Conservation (phyloP, 2,329 filamentous ascomycete genomes). For the Lecanicillium sp. region DNA sequence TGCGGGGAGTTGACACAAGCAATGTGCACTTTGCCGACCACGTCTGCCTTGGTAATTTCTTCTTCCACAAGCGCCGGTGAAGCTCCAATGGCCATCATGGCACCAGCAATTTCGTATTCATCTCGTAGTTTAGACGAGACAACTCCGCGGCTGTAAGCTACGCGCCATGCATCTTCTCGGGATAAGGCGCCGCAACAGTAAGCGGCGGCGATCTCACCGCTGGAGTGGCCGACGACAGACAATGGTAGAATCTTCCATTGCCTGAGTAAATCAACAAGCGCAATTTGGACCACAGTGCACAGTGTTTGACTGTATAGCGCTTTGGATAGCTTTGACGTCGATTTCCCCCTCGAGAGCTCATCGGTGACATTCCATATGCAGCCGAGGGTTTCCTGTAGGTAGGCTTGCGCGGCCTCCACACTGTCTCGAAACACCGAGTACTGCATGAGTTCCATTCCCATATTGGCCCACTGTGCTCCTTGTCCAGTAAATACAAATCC, state of each 20-base stretch:
- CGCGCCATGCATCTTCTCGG: background rate
- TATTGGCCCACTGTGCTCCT: conserved; percentile 27
- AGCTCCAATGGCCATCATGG: conserved; percentile 24
- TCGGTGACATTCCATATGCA: background rate
- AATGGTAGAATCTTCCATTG: conserved; percentile 21
- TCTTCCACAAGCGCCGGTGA: background rate
- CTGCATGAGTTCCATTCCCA: conserved; percentile 24
- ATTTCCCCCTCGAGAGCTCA: background rate
- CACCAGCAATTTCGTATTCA: conserved; percentile 7
- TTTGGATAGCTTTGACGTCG: conserved; percentile 7
- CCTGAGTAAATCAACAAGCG: conserved; percentile 27
- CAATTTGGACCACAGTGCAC: conserved; percentile 35
- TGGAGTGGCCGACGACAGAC: conserved; percentile 28
- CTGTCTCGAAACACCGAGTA: conserved; percentile 16
- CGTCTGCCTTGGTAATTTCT: background rate
- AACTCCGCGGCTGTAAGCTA: background rate
- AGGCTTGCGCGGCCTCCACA: background rate
- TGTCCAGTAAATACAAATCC: conserved; percentile 28
- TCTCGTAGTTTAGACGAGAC: background rate
- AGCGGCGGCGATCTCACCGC: conserved; percentile 26
- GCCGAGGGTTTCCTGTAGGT: background rate
- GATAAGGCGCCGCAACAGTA: background rate
- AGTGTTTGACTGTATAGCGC: conserved; percentile 26
- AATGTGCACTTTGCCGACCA: conserved; percentile 14
- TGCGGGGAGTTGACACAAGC: conserved; percentile 27